Evolutionary conservation across 306 rosid species (phyloP).

Genomic region (Rosa lucieae): DNA sequence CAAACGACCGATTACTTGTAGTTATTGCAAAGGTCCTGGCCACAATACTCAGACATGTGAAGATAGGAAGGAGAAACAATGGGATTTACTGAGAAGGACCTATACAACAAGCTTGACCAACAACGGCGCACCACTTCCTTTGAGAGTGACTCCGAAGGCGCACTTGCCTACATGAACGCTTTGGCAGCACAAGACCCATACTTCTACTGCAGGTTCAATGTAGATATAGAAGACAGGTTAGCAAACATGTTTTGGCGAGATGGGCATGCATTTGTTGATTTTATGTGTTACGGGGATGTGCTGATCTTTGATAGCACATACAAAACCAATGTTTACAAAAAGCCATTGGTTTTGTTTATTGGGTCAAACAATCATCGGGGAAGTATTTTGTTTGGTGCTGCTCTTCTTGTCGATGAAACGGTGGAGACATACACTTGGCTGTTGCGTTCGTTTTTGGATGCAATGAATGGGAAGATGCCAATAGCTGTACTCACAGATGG

Average conservation of each 20-base stretch:
- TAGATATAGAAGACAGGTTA: no score
- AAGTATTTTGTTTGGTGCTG: background rate
- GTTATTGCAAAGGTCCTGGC: background rate
- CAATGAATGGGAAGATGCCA: background rate
- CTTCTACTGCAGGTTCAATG: no score
- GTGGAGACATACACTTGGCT: background rate
- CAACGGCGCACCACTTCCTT: no score
- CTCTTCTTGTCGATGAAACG: background rate
- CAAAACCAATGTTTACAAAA: background rate
- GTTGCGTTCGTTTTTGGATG: background rate
- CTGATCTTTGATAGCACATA: background rate
- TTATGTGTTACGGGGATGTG: background rate
- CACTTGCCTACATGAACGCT: no score
- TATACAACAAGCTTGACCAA: no score
- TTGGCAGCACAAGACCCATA: no score
- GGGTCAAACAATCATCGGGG: background rate
- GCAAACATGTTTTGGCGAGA: background rate
- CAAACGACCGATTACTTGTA: background rate
- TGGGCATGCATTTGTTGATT: background rate
- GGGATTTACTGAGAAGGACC: no score
- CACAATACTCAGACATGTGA: background rate
- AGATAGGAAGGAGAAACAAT: no score
- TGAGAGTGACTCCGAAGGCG: no score
- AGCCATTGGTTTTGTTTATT: background rate
- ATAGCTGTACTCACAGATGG: background rate